Conservation (phyloP, 371 early-diverging fungal genomes). For the Coemansia sp. region DNA sequence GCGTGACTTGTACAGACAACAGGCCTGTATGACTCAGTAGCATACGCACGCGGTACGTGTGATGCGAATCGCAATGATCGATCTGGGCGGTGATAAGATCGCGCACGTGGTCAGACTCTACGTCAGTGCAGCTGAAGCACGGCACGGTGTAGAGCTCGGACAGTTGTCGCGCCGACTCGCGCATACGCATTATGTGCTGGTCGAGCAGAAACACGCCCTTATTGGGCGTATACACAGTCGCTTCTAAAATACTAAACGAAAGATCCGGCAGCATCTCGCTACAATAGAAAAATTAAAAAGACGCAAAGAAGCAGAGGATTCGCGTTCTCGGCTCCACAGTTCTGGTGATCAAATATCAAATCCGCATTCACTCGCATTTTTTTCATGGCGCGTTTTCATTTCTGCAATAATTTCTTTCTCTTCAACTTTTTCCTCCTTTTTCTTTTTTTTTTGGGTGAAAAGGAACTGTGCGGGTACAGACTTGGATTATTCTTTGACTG, state of each 20-base stretch:
- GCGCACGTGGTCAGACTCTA: neutral
- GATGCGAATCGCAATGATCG: neutral
- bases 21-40: constrained; percentile 15
- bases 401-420: too few species aligned
- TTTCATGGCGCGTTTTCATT: too few species aligned
- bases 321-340: neutral
- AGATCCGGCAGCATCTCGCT: constrained; percentile 10
- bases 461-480: too few species aligned
- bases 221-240: constrained; percentile 13
- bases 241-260: constrained; percentile 37
- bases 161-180: constrained; percentile 13
- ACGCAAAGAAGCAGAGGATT: neutral
- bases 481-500: too few species aligned
- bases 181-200: constrained; percentile 19
- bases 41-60: constrained; percentile 27
- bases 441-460: too few species aligned
- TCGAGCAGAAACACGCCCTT: constrained; percentile 13
- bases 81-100: neutral
- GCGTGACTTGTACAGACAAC: constrained; percentile 21
- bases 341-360: too few species aligned
- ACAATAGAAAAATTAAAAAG: neutral
- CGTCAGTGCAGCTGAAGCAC: neutral
- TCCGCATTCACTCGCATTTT: too few species aligned
- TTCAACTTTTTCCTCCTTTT: too few species aligned
- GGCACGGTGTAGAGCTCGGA: neutral